Base-by-base conservation (phyloP, 805 yeast genomes). In the Wickerhamomyces sydowiorum region DNA sequence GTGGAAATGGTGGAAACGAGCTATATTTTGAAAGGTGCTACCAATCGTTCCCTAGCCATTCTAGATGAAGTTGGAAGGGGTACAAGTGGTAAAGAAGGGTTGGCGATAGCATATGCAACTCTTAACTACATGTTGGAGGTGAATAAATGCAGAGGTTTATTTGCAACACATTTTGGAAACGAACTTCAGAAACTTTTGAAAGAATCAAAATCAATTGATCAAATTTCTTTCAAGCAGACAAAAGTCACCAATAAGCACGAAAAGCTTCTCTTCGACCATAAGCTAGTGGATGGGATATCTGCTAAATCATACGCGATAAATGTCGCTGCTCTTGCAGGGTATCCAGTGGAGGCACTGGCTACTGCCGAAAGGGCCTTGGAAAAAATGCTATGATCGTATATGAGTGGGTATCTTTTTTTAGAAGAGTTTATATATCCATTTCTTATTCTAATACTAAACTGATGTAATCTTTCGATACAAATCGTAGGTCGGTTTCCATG, bases 261-360 rank as follows among this genome's bases (percentile, higher is more conserved):
- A 20, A 89, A 86, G 46, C 82, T 90, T 45, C 82, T 95, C 0
- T 71, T 91, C 44, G 68, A 89, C 50, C 91, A 91, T 65, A 80
- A 80, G 53, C 95, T 93, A 8, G 95, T 86, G 47, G 86, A 87
- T 3, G 99, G 99, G 7, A 78, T 89, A 34, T 81, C 95, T 1
- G 95, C 86, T 57, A 89, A 90, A 57, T 88, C 97, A 0, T 91
- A 90, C 67, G 99, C 99, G 56, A 89, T 93, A 36, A 95, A 93
- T 59, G 98, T 93, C 28, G 98, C 98, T 0, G 96, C 89, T 61
- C 77, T 86, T 21, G 98, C 91, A 8, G 84, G 87, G 47, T 93
- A 91, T 60, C 98, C 99, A 1, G 65, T 67, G 15, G 87, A 89
- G 58, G 91, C 93, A 36, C 77, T 91, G 38, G 72, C 76, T 44